phyloP scores from a whole-genome alignment of 1,284 basidiomycete genomes.

The Somion occarium region DNA sequence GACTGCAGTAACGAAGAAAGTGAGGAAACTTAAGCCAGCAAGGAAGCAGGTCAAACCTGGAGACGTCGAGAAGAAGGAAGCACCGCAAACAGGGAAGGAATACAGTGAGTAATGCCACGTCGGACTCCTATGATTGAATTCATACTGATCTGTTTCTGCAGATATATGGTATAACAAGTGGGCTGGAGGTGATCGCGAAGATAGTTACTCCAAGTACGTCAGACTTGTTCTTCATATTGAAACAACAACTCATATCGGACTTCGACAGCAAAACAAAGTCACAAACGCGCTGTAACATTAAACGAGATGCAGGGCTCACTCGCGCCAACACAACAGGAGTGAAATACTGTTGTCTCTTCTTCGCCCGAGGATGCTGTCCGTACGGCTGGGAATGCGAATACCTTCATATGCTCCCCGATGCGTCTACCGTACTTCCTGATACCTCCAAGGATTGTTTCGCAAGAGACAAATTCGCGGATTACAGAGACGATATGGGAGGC shows the following conservation, averaged over 20 bases:
- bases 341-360: slow-evolving; percentile 94
- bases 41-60: slow-evolving; percentile 88
- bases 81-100: slow-evolving; percentile 89
- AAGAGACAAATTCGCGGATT: slow-evolving; percentile 95
- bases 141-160: slow-evolving; percentile 27
- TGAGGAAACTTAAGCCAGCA: slow-evolving; percentile 71
- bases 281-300: slow-evolving; percentile 87
- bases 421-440: slow-evolving; percentile 71
- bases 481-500: slow-evolving; percentile 99
- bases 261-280: slow-evolving; percentile 85
- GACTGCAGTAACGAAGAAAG: slow-evolving; percentile 33
- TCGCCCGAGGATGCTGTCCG: slow-evolving; percentile 93
- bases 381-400: slow-evolving; percentile 98
- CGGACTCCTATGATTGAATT: slow-evolving; percentile 10
- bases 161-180: slow-evolving; percentile 99
- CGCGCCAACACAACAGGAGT: slow-evolving; percentile 89
- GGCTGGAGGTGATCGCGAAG: slow-evolving; percentile 93
- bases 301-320: slow-evolving; percentile 88
- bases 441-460: slow-evolving; percentile 96
- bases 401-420: slow-evolving; percentile 82
- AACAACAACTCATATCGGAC: too few relatives aligned
- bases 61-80: slow-evolving; percentile 84
- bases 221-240: background rate
- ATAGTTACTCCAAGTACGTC: slow-evolving; percentile 83
- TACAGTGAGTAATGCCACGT: slow-evolving; percentile 65